Evolutionary conservation across 2,329 filamentous ascomycete species (phyloP), one percentile per base, ranked within the genome.

Genomic region (Nannizzia gypsea): DNA sequence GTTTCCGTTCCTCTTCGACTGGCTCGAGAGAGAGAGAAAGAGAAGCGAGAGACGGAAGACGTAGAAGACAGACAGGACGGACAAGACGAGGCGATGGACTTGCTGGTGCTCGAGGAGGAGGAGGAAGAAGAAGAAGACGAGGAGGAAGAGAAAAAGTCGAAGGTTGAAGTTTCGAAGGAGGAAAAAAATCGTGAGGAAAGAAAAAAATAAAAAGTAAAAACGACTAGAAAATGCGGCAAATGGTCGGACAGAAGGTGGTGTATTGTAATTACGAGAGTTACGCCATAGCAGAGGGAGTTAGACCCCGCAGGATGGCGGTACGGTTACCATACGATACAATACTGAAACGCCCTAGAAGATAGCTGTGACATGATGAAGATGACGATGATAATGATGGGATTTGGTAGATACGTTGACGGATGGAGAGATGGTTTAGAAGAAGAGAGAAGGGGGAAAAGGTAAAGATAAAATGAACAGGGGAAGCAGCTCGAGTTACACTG

Each of bases 1-100:
- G n/a, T 22, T 11, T 50, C 24, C 20, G 42, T 15, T 8, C 17
- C 44, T 36, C 31, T 11, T 34, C 31, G 31, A 36, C 52, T 36
- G 57, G 59, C 59, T 40, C 57, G 60, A 62, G 59, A 56, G 68
- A 66, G 66, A 69, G 64, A 59, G 62, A 64, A 67, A 56, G 59
- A 61, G 62, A 65, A 65, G 66, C 66, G 66, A 56, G 24, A 57
- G 59, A 59, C 54, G 59, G 59, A 62, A 59, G 58, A 60, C 63
- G 63, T 60, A 62, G 63, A 62, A 64, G 65, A 62, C 64, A 63
- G 31, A 36, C 31, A 6, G 31, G 31, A 34, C 31, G 31, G 11
- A 11, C 9, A 11, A 36, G 31, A 36, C 31, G 31, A 8, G 3
- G 31, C 9, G 31, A 31, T 11, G 31, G 31, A 34, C 31, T 36